Percentiles rank a stretch among this genome's conserved stretches.
These are phyloP conservation scores for Arthrinium phaeospermum DNA, from an alignment of 2,329 filamentous ascomycete genomes.

Conservation along the genomic window DNA sequence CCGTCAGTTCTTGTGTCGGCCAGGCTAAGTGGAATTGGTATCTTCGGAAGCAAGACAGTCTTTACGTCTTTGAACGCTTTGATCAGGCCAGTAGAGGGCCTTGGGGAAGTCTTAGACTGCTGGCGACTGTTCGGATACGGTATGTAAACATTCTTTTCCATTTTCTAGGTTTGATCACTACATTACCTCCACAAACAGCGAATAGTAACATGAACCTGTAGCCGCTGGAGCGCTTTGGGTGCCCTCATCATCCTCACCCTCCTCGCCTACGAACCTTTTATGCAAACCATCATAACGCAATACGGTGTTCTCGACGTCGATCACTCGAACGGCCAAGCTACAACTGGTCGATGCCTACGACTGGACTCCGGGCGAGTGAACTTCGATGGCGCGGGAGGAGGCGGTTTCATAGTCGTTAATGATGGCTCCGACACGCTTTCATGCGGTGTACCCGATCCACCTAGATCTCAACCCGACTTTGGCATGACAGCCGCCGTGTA, in stretches of 20 bases:
- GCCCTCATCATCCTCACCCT: neutral
- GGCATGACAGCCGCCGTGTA: conserved; percentile 8
- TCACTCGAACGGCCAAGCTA: neutral
- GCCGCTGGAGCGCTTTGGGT: conserved; percentile 17
- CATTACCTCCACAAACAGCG: neutral
- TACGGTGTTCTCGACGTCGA: neutral
- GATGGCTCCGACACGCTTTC: neutral
- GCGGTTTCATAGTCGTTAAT: neutral
- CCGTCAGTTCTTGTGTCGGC: conserved; percentile 18
- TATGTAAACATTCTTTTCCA: neutral
- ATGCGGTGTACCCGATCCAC: neutral
- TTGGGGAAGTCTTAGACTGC: conserved; percentile 17
- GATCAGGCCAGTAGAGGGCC: conserved; percentile 21
- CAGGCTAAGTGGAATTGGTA: conserved; percentile 23
- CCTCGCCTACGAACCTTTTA: conserved; percentile 5
- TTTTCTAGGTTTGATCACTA: neutral
- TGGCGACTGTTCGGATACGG: neutral
- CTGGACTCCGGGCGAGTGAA: neutral
- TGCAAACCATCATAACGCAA: conserved; percentile 4
- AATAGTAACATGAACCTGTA: neutral
- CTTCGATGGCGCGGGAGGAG: neutral
- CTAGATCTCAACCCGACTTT: neutral
- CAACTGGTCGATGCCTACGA: neutral
- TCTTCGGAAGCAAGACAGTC: neutral
- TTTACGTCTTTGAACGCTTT: conserved; percentile 19